Base-by-base conservation (phyloP, 495 filamentous ascomycete genomes). In the Beverwykella pulmonaria region DNA sequence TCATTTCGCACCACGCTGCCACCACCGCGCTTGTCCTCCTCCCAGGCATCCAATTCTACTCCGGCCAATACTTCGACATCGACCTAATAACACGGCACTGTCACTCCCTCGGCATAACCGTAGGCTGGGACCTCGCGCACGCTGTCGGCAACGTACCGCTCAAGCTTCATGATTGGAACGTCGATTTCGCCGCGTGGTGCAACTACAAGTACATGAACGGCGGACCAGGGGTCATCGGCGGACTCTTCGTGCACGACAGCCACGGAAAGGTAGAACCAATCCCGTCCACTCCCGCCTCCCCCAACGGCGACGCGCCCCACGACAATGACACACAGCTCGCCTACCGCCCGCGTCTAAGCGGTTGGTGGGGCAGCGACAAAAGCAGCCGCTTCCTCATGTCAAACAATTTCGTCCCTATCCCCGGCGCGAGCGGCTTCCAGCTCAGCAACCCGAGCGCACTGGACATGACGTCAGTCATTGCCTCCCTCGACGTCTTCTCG, bases 101-200 rank as follows among this genome's bases (percentile, higher is more conserved):
- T 0, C 91, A 90, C 63, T 79, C 81, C 15, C 85, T 87, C 65
- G 87, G 85, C 36, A 90, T 98, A 59, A 79, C 89, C 34, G 85
- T 97, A 39, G 90, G 93, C 59, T 98, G 92, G 92, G 94, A 98
- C 75, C 88, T 97, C 61, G 94, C 94, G 3, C 94, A 98, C 77
- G 94, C 93, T 10, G 91, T 86, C 7, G 94, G 95, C 30, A 98
- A 98, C 76, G 91, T 97, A 4, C 85, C 88, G 12, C 79, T 97
- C 15, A 77, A 81, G 23, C 83, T 98, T 25, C 91, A 96, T 75
- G 89, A 91, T 72, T 98, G 95, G 95, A 84, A 92, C 58, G 93
- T 97, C 27, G 94, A 98, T 76, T 95, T 95, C 61, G 92, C 94
- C 2, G 90, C 83, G n/a, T 98, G 94, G 94, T 98, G 94, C 76